Percentiles rank a stretch among this genome's conserved stretches.
phyloP scores from a whole-genome alignment of 176 grass and related monocot genomes.

The Puya raimondii region DNA sequence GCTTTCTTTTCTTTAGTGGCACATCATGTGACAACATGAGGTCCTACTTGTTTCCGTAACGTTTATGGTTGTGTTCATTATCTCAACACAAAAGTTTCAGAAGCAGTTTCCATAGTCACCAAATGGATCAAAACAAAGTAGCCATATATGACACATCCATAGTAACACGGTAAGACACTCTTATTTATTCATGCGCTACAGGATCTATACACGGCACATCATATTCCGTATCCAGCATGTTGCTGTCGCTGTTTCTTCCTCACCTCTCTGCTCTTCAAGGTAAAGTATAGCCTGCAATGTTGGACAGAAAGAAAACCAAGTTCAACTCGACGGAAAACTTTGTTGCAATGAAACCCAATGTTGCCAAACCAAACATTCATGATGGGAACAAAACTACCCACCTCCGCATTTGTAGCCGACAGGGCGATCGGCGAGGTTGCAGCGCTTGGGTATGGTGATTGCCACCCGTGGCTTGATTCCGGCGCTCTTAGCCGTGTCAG shows the following conservation, averaged over 20 bases:
- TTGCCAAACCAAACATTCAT: not conserved
- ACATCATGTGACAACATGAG: too few relatives aligned
- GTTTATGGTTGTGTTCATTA: too few relatives aligned
- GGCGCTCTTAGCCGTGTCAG: constrained; percentile 35
- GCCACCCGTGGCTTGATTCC: constrained; percentile 55
- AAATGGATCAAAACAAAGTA: too few relatives aligned
- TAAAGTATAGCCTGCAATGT: not conserved
- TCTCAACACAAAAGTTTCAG: too few relatives aligned
- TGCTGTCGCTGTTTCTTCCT: not conserved
- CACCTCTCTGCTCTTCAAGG: not conserved
- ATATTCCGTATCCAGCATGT: not conserved
- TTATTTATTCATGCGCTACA: not conserved
- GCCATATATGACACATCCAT: too few relatives aligned
- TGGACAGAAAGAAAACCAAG: too few relatives aligned
- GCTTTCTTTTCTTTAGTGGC: too few relatives aligned
- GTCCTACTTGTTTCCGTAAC: too few relatives aligned
- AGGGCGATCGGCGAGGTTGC: constrained; percentile 47
- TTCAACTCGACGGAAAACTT: too few relatives aligned
- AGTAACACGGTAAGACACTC: not conserved
- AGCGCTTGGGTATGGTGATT: constrained; percentile 71
- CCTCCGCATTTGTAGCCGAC: constrained; percentile 70
- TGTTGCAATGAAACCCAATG: too few relatives aligned
- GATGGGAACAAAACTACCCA: constrained; percentile 2
- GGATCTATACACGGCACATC: not conserved
- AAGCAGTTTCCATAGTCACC: too few relatives aligned